A percentile compares a stretch with the other conserved stretches of the same genome.
Conservation (phyloP, 2,329 filamentous ascomycete species). For the Sporothrix euskadiensis region DNA sequence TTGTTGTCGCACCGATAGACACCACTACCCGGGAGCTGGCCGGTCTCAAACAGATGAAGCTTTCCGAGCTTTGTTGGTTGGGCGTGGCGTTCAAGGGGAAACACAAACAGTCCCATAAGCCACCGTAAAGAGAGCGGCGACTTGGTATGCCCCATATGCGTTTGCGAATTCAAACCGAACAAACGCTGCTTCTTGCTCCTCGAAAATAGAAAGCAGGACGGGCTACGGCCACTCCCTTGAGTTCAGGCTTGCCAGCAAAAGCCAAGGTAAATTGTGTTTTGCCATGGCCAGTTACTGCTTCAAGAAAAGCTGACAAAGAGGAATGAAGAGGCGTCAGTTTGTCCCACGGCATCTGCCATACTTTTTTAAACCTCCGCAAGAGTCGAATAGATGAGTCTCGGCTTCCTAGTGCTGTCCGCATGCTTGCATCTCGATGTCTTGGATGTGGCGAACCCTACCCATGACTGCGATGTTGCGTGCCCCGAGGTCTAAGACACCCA, state of each 20-base stretch:
- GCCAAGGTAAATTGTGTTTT: too few species aligned
- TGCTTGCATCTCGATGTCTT: constrained; percentile 11
- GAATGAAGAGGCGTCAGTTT: background rate
- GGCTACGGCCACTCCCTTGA: background rate
- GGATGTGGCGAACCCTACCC: constrained; percentile 8
- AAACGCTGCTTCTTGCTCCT: too few species aligned
- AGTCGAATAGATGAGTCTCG: background rate
- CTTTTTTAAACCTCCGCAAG: background rate
- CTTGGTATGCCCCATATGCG: background rate
- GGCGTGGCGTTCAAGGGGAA: background rate
- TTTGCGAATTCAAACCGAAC: background rate
- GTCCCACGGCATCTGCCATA: background rate
- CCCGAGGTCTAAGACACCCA: background rate
- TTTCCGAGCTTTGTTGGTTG: background rate
- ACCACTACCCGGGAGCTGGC: constrained; percentile 1
- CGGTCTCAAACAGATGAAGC: constrained; percentile 11
- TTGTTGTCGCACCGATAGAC: background rate
- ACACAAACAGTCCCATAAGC: background rate
- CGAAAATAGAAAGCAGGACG: background rate
- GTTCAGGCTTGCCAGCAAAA: background rate
- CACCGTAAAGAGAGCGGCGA: background rate
- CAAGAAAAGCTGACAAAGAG: background rate
- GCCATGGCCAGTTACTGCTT: background rate
- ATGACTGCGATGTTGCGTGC: constrained; percentile 3
- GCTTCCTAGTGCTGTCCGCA: background rate